phyloP scores from a whole-genome alignment of 768 basidiomycete genomes.

The Kwoniella sp. region DNA sequence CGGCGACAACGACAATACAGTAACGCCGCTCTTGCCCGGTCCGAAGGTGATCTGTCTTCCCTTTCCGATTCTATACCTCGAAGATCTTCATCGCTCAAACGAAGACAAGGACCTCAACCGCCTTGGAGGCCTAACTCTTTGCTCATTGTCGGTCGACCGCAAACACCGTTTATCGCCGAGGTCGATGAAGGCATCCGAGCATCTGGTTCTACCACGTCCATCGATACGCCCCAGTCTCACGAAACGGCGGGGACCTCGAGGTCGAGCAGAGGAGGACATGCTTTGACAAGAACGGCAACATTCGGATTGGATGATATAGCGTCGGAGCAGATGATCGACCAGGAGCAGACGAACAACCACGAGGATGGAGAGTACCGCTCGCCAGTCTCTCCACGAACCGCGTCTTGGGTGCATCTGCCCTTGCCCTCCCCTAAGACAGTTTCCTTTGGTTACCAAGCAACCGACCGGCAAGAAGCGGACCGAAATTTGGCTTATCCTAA shows the following conservation, averaged over 20 bases:
- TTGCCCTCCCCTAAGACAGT: background rate
- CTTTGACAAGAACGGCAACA: slow-evolving; percentile 16
- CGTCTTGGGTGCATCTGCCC: slow-evolving; percentile 1
- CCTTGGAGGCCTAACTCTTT: slow-evolving; percentile 21
- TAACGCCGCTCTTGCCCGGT: slow-evolving; percentile 9
- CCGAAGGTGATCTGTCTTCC: slow-evolving; percentile 1
- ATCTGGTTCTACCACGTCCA: slow-evolving; percentile 8
- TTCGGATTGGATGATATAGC: slow-evolving; percentile 15
- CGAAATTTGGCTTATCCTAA: background rate
- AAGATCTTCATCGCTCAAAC: background rate
- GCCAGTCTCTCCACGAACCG: background rate
- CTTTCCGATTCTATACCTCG: background rate
- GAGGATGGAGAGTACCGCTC: background rate
- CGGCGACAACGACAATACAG: slow-evolving; percentile 6
- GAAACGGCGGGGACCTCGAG: background rate
- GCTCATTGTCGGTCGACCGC: background rate
- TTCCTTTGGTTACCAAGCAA: background rate
- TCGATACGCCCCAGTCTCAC: slow-evolving; percentile 6
- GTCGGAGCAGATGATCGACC: slow-evolving; percentile 10
- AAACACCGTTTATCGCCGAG: slow-evolving; percentile 5
- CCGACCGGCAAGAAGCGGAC: background rate
- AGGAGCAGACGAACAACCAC: background rate
- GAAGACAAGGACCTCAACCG: slow-evolving; percentile 14
- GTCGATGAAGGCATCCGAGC: background rate
- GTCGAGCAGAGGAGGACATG: background rate